Evolutionary conservation across 2,329 filamentous ascomycete genomes (phyloP).

Genomic region (Cryphonectria carpinicola): DNA sequence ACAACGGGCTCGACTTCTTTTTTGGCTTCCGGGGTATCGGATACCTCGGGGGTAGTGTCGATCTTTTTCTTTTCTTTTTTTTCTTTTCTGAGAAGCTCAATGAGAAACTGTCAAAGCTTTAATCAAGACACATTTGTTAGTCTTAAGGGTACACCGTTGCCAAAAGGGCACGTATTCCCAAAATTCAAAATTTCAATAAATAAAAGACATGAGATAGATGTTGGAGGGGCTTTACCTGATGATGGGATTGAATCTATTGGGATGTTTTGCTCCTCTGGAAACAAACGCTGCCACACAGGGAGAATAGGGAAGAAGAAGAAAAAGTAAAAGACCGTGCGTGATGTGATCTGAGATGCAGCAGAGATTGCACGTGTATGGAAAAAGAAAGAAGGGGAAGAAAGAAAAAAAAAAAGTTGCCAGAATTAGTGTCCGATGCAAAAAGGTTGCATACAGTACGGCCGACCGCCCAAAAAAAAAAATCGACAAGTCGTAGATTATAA

Average conservation of each 20-base stretch:
- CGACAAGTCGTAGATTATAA: conserved; percentile 14
- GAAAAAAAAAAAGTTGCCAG: conserved; percentile 9
- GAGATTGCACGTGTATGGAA: neutral
- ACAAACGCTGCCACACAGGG: neutral
- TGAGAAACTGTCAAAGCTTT: neutral
- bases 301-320: neutral
- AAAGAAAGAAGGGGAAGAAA: neutral
- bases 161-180: neutral
- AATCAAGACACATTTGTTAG: neutral
- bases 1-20: conserved; percentile 14
- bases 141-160: neutral
- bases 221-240: neutral
- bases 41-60: conserved; percentile 3
- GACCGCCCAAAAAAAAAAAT: neutral
- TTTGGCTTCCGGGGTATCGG: neutral
- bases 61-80: neutral
- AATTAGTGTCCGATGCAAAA: conserved; percentile 10
- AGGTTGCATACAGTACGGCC: neutral
- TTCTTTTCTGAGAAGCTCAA: neutral
- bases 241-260: neutral
- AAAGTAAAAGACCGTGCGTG: conserved; percentile 13
- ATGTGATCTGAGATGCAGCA: conserved; percentile 35
- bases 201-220: too few relatives aligned
- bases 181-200: too few relatives aligned
- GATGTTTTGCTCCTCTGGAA: neutral